Evolutionary conservation across 2,329 filamentous ascomycete genomes (phyloP).

Genomic region (Trichocomaceae sp.): DNA sequence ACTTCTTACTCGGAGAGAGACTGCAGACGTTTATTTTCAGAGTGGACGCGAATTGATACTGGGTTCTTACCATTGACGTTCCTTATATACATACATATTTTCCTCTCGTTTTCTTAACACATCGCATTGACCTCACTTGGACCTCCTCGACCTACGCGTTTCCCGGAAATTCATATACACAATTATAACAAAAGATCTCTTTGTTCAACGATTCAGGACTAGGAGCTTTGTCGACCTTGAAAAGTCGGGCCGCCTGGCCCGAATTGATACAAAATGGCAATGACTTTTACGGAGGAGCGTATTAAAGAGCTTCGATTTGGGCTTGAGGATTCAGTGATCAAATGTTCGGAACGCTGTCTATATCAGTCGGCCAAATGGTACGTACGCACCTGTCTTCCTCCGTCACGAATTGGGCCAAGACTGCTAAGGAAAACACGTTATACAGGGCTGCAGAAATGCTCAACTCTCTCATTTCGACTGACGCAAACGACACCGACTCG

Average conservation of each 20-base stretch:
- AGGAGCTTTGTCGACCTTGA: neutral
- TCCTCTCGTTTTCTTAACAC: neutral
- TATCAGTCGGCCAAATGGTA: constrained; percentile 98
- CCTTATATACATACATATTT: neutral
- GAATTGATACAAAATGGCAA: constrained; percentile 23
- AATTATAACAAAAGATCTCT: neutral
- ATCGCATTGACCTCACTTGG: neutral
- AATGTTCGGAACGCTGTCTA: constrained; percentile 88
- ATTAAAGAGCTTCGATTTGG: constrained; percentile 60
- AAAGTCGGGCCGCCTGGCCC: neutral
- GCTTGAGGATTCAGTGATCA: constrained; percentile 77
- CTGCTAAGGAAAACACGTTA: neutral
- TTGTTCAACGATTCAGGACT: neutral
- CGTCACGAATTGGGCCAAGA: neutral
- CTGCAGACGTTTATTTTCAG: neutral
- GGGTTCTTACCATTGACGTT: neutral
- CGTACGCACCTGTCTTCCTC: neutral
- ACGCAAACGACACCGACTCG: constrained; percentile 54
- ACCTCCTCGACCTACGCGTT: neutral
- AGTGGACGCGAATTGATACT: neutral
- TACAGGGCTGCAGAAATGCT: constrained; percentile 88
- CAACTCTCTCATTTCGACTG: constrained; percentile 61
- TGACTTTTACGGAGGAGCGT: constrained; percentile 31
- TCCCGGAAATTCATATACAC: neutral
- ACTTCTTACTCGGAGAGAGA: no score